phyloP scores from a whole-genome alignment of 2,329 filamentous ascomycete genomes.

The Helotiales sp. region DNA sequence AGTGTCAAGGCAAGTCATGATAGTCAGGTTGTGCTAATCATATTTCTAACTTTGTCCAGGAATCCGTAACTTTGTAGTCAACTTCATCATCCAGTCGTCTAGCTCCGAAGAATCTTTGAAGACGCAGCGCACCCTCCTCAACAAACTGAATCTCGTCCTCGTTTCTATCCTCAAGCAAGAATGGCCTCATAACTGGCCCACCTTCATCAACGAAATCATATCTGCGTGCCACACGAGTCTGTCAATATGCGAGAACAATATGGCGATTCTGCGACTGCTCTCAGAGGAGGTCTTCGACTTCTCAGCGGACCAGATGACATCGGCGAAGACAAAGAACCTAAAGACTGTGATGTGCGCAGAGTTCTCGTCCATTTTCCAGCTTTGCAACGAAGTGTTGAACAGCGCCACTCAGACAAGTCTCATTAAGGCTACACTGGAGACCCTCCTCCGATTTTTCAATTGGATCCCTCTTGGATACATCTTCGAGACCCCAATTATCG shows the following conservation, averaged over 20 bases:
- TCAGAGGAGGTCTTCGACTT: conserved; percentile 99
- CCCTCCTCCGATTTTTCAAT: conserved; percentile 93
- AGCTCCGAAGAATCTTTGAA: conserved; percentile 86
- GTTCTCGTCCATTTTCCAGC: conserved; percentile 97
- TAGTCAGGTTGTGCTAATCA: background rate
- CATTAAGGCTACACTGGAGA: conserved; percentile 96
- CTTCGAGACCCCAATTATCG: conserved; percentile 96
- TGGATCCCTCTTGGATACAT: conserved; percentile 99
- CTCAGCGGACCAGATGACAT: conserved; percentile 99
- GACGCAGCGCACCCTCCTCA: conserved; percentile 85
- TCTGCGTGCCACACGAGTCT: conserved; percentile 93
- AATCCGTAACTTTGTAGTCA: conserved; percentile 98
- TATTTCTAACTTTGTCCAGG: conserved; percentile 57
- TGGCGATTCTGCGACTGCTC: conserved; percentile 93
- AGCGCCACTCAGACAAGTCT: conserved; percentile 87
- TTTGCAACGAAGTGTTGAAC: conserved; percentile 93
- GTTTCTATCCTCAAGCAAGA: conserved; percentile 98
- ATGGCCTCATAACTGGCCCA: conserved; percentile 99
- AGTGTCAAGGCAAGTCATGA: conserved; percentile 76
- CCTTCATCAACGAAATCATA: conserved; percentile 99
- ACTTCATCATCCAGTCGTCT: conserved; percentile 96
- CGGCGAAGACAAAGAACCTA: conserved; percentile 90
- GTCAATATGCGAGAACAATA: conserved; percentile 99
- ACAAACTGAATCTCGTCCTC: conserved; percentile 97
- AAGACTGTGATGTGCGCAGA: conserved; percentile 99